Percentiles rank a stretch among this genome's conserved stretches.
Evolutionary conservation across 2,329 filamentous ascomycete genomes (phyloP).

Genomic region (Neofusicoccum cordaticola): DNA sequence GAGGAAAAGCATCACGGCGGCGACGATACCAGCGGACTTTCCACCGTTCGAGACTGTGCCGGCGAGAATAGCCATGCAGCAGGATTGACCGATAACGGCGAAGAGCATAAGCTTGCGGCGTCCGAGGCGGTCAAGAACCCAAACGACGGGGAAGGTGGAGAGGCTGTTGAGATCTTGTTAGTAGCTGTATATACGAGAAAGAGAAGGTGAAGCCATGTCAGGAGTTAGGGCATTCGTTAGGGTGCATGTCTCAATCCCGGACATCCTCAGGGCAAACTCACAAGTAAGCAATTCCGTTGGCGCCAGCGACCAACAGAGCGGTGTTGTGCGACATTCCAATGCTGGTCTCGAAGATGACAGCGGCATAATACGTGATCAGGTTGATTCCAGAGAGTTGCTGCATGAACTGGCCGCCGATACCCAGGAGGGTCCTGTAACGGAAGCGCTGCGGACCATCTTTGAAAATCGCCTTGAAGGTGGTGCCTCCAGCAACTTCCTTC

Average conservation of each 20-base stretch:
- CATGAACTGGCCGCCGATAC: conserved; percentile 48
- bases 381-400: conserved; percentile 44
- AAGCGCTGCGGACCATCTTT: conserved; percentile 46
- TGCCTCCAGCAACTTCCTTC: conserved; percentile 34
- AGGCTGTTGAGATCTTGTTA: conserved; percentile 18
- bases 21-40: conserved; percentile 41
- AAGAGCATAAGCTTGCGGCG: conserved; percentile 31
- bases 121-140: conserved; percentile 37
- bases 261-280: conserved; percentile 18
- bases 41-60: conserved; percentile 31
- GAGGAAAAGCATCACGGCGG: conserved; percentile 44
- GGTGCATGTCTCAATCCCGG: not conserved
- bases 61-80: conserved; percentile 46
- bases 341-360: conserved; percentile 46
- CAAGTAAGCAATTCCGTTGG: conserved; percentile 46
- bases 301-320: conserved; percentile 33
- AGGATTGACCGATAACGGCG: conserved; percentile 26
- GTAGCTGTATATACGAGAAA: conserved; percentile 2
- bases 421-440: conserved; percentile 37
- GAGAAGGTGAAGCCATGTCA: too few relatives aligned
- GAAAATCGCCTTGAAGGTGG: conserved; percentile 37
- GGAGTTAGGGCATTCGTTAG: too few relatives aligned
- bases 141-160: conserved; percentile 33
- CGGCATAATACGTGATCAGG: conserved; percentile 46
- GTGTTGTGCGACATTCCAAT: conserved; percentile 43